Conservation (phyloP, 1,139 yeast genomes). For the Arxiozyma bovina region DNA sequence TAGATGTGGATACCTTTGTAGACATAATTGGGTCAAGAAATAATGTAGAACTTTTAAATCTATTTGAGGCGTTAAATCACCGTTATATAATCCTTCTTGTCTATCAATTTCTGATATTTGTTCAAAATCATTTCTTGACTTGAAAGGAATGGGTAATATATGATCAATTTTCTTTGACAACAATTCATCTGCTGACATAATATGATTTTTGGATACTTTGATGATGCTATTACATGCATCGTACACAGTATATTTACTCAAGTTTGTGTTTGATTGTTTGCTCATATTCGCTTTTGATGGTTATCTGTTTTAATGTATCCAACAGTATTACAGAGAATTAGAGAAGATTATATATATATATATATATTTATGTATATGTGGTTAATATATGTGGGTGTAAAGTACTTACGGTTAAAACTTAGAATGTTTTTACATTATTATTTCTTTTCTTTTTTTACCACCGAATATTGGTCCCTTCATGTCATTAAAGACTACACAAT, state of each 20-base stretch:
- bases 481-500: too few relatives aligned
- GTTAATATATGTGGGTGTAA: not conserved
- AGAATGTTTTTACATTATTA: not conserved
- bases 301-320: not conserved
- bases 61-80: conserved; percentile 24
- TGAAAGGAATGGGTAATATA: conserved; percentile 27
- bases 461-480: not conserved
- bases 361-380: too few relatives aligned
- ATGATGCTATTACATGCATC: conserved; percentile 28
- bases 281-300: not conserved
- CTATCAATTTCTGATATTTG: conserved; percentile 17
- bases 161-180: conserved; percentile 22
- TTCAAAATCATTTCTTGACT: conserved; percentile 25
- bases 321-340: not conserved
- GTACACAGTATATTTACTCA: conserved; percentile 15
- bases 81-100: conserved; percentile 21
- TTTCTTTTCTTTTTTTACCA: not conserved
- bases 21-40: conserved; percentile 26
- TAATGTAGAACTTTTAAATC: conserved; percentile 29
- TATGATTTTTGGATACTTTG: conserved; percentile 19
- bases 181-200: conserved; percentile 29
- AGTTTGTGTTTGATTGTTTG: not conserved
- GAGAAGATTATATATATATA: not conserved
- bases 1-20: conserved; percentile 27
- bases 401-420: too few relatives aligned